These are phyloP conservation scores for Leccinum olivaceoglutinosum DNA, from an alignment of 1,284 basidiomycete genomes.

Conservation along the genomic window DNA sequence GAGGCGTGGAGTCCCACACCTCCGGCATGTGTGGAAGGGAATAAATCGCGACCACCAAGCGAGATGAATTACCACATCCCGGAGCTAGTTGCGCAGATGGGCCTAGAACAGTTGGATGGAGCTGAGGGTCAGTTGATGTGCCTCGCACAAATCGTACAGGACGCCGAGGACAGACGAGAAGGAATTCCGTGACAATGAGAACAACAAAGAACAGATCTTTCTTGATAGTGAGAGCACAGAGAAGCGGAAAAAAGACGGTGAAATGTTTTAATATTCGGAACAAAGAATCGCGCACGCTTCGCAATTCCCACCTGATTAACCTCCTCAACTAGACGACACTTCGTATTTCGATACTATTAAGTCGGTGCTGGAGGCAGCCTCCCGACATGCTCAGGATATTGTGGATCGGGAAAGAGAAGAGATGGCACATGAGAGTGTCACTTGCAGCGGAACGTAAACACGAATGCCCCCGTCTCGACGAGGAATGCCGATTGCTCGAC, in stretches of 20 bases:
- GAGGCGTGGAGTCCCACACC: not conserved
- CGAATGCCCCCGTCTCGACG: conserved; percentile 42
- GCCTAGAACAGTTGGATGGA: conserved; percentile 45
- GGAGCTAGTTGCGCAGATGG: conserved; percentile 18
- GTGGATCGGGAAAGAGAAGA: too few species aligned
- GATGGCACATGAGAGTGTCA: conserved; percentile 33
- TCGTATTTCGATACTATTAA: conserved; percentile 27
- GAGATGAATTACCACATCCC: conserved; percentile 25
- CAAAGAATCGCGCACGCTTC: conserved; percentile 29
- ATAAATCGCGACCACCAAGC: conserved; percentile 17
- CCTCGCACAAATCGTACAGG: conserved; percentile 42
- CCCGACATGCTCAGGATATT: conserved; percentile 37
- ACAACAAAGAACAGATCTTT: conserved; percentile 58
- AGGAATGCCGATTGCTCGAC: conserved; percentile 40
- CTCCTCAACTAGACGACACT: conserved; percentile 15
- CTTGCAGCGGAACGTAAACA: conserved; percentile 48
- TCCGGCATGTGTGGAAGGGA: conserved; percentile 17
- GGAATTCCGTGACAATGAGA: conserved; percentile 59
- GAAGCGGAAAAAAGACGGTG: conserved; percentile 48
- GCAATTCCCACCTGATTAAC: conserved; percentile 18
- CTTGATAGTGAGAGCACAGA: conserved; percentile 51
- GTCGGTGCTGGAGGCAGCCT: conserved; percentile 45
- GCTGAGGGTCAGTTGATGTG: conserved; percentile 46
- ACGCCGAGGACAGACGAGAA: conserved; percentile 58
- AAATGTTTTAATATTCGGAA: conserved; percentile 45